Conservation (phyloP, 2,329 filamentous ascomycete genomes). For the Cladophialophora psammophila region DNA sequence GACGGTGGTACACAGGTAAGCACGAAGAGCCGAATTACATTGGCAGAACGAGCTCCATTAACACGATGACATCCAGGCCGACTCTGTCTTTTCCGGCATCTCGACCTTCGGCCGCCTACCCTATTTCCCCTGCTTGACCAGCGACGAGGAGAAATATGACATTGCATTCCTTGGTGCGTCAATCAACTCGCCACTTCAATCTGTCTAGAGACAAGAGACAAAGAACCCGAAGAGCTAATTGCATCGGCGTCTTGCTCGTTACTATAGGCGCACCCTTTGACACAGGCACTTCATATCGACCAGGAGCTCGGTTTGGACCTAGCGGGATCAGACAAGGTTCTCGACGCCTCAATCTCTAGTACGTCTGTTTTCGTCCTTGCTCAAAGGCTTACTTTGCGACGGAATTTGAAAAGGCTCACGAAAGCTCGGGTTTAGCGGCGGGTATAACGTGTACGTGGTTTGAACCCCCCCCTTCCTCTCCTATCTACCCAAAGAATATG, state of each 20-base stretch:
- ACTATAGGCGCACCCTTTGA: conserved; percentile 77
- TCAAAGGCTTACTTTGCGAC: conserved; percentile 40
- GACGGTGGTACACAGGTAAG: conserved; percentile 82
- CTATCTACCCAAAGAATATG: not conserved
- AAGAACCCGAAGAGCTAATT: conserved; percentile 11
- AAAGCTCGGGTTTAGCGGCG: conserved; percentile 70
- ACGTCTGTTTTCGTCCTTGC: conserved; percentile 51
- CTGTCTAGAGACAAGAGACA: not conserved
- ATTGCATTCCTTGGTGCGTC: conserved; percentile 80
- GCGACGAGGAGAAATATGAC: conserved; percentile 74
- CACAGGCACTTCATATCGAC: conserved; percentile 83
- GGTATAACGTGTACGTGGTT: conserved; percentile 72
- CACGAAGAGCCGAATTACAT: not conserved
- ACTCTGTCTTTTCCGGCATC: conserved; percentile 88
- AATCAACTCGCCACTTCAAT: not conserved
- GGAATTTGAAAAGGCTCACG: conserved; percentile 49
- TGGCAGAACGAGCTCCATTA: not conserved
- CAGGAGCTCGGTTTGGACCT: conserved; percentile 83
- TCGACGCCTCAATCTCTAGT: conserved; percentile 86
- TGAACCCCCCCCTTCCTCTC: not conserved
- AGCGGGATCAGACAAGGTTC: conserved; percentile 87
- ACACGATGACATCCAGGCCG: conserved; percentile 65
- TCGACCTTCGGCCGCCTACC: conserved; percentile 82
- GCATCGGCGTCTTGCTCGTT: not conserved
- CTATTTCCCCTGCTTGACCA: conserved; percentile 78